Evolutionary conservation across 1,284 basidiomycete species (phyloP), one percentile per base, ranked within the genome.

Genomic region (Blastosporella zonata): DNA sequence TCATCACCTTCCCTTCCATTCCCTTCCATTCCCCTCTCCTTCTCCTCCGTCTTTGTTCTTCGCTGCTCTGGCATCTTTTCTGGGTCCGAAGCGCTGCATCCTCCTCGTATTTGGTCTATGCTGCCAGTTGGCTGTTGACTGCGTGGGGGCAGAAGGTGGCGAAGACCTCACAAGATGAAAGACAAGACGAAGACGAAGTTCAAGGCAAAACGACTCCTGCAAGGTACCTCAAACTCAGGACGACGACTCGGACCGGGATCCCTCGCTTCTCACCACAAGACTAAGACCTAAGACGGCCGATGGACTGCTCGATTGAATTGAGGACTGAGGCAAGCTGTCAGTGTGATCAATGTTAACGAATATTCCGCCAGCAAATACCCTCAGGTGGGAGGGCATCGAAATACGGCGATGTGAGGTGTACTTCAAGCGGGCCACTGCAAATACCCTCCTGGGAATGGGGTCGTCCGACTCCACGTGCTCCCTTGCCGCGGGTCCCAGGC

Each of bases 401-500:
- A 34, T 13, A 18, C 9, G 15, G 33, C 15, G 33, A 34, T 9
- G 33, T 18, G 15, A 34, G 33, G 33, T 34, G 33, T 17, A 15
- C 33, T 6, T 34, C 33, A 18, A 34, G 15, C n/a, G 33, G 33
- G 15, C 33, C 33, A 34, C 33, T 34, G 15, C 33, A 34, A 34
- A 15, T 4, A 34, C 33, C 33, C 13, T 34, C 33, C 33, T 34
- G 33, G 33, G 33, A 17, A 34, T 34, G 33, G 33, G n/a, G 33
- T 34, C 33, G 33, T 10, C 33, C 33, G 33, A 34, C 33, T 31
- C 45, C 45, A 40, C 45, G 45, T 46, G 45, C 46, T 41, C 46
- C 46, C 46, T 47, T 47, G 46, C 40, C 39, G 46, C 40, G 46
- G 46, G 46, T 42, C 46, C 46, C 46, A 36, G 39, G 46, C 46